phyloP scores from a whole-genome alignment of 192 early-diverging fungal genomes.

The Backusella macrospora region DNA sequence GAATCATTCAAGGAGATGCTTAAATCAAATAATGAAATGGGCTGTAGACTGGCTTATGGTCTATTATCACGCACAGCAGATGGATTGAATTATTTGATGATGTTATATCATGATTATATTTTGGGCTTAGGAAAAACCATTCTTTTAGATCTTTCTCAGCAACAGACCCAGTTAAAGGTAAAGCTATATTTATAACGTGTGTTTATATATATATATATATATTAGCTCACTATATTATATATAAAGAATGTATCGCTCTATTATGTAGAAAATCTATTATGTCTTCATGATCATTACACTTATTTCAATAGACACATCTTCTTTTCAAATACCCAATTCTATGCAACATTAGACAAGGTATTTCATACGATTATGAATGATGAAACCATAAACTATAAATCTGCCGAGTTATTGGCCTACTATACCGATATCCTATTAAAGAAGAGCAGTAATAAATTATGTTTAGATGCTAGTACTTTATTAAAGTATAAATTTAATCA shows the following conservation, averaged over 20 bases:
- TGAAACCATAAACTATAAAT: neutral
- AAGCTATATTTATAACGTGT: too few relatives aligned
- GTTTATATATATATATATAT: neutral
- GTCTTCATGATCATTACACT: neutral
- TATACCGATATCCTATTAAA: neutral
- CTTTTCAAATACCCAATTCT: neutral
- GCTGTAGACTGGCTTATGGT: neutral
- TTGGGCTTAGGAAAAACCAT: neutral
- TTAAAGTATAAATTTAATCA: neutral
- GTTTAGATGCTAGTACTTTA: neutral
- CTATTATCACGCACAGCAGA: neutral
- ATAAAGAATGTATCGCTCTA: neutral
- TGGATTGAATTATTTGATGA: neutral
- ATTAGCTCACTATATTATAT: neutral
- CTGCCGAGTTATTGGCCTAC: neutral
- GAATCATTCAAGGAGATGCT: neutral
- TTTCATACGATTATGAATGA: neutral
- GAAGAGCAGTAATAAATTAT: constrained; percentile 2
- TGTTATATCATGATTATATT: neutral
- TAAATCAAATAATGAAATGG: neutral
- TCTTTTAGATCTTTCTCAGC: neutral
- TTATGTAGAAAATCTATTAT: constrained; percentile 1
- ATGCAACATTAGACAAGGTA: neutral
- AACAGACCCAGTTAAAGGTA: neutral
- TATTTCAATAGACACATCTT: neutral